Base-by-base conservation (phyloP, 805 yeast genomes). In the Candida orba region DNA sequence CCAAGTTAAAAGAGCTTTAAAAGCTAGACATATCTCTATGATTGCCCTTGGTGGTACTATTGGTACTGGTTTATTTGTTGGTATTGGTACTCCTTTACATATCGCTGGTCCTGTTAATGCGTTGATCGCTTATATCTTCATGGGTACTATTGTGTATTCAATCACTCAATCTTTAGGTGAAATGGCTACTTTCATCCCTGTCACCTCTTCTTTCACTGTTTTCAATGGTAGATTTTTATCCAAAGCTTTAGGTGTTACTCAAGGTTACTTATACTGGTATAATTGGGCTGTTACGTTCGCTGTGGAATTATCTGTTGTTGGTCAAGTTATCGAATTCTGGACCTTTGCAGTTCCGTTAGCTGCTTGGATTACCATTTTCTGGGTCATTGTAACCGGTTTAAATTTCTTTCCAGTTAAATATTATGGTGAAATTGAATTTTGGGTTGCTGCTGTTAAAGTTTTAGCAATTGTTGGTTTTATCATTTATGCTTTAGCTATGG, bases 231-330 rank as follows among this genome's bases (percentile, higher is more conserved):
- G 84, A 51, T 84, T 81, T 67, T 61, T 82, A 27, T 76, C 83
- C 9, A 81, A 79, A 13, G 75, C 90, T 8, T 61, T 81, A 33
- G 91, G 90, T 43, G 84, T 82, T 37, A 79, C 88, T 18, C 78
- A 77, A 49, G 84, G 85, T 43, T 81, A 82, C 72, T 69, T 76
- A 67, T 84, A 83, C 60, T 81, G 87, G 84, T 81, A 81, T 59
- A 75, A 83, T 34, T 84, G 88, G 87, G 81, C 85, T 39, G 74
- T 82, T 46, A 83, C 90, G 0, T 81, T 78, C 61, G 86, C 91
- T 5, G 73, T 83, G 52, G 91, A 84, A 60, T 64, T 84, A 44
- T 79, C 85, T 12, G 82, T 82, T 18, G 76, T 81, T 36, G 88
- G 88, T 20, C 85, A 81, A 58, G 73, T 82, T 44, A 68, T 73